Evolutionary conservation across 2,329 filamentous ascomycete genomes (phyloP), one percentile per base, ranked within the genome.

Genomic region (Fusarium tanahbumbuense): DNA sequence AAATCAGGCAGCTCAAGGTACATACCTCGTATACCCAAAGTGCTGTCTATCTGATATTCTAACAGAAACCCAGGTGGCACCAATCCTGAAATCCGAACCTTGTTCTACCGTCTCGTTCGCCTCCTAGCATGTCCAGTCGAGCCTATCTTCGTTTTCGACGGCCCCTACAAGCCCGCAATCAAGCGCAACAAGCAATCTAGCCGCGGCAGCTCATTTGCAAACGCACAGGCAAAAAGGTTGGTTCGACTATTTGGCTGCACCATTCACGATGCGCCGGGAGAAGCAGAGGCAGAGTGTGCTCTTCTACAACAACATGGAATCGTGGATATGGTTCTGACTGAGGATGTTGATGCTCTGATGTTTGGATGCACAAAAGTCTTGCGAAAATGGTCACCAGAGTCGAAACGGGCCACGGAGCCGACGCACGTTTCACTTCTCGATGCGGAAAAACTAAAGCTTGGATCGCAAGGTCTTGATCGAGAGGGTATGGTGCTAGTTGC

Each of bases 311-410:
- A 87, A 63, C 87, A 91, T 47, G 94, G 93, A 1, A 84, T 97
- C 11, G 94, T 97, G 2, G 96, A 99, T 79, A 95, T 93, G 0
- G 96, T 98, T 3, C 84, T 99, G 73, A 98, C 93, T 78, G 94
- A 99, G 78, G 96, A 99, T 83, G 94, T 98, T 45, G 96, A 99
- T 78, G 96, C 95, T 3, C 88, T 98, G 75, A 98, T 98, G 95
- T 98, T 98, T 81, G 96, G 96, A 2, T 96, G 93, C 68, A 90
- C 88, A 0, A 81, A 89, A 40, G 95, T 92, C 0, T 81, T 98
- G 44, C 87, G 93, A 53, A 95, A 93, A 74, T 98, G 93, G 90
- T 92, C 92, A 0, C 87, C 92, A 5, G 93, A 97, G 76, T 86
- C 85, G 15, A 86, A 83, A 46, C 86, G 83, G n/a, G 82, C 85